Evolutionary conservation across 208 protist species (phyloP), one percentile per base, ranked within the genome.

Genomic region (Kentomonas sorsogonicus): DNA sequence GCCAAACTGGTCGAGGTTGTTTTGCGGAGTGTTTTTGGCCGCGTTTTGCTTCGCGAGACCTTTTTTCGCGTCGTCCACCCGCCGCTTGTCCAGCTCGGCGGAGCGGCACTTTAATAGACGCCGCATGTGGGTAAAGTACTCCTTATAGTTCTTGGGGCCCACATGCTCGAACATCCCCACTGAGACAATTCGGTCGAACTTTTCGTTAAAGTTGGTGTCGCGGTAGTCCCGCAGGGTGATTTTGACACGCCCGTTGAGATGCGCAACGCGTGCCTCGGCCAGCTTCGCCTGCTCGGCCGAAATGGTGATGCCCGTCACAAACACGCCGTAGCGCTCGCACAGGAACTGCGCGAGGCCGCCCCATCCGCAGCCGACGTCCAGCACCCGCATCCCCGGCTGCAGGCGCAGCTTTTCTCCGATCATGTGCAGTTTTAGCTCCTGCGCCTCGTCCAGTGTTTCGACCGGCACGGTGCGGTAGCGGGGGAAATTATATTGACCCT

Each of bases 111-210:
- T n/a, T n/a, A n/a, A n/a, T n/a, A 87, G 63, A 11, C 75, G 55
- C 6, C 63, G 68, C 58, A 91, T 77, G 59, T 77, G 63, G 34
- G 68, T 71, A 51, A 91, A 83, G 67, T 79, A 91, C 39, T 50
- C 68, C 33, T 63, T 63, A 68, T 89, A 92, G 76, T 92, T 92
- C 65, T 79, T 76, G 7, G 81, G 72, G 0, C 85, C 85, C 1
- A 90, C 85, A 63, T 93, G 85, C 72, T 93, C 85, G 36, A 87
- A 87, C 85, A 93, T 93, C 59, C 83, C 82, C 2, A 93, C 82
- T 3, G 79, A 85, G 26, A 87, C 76, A 59, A 93, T 84, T 31
- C 69, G 66, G 30, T 93, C 74, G 36, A 90, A 91, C 59, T 78
- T 76, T 47, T 31, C 13, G 36, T 39, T 41, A 18, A 63, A 69